A percentile compares a stretch with the other conserved stretches of the same genome.
Conservation (phyloP, 2,329 filamentous ascomycete species). For the Penicillium occitanis region DNA sequence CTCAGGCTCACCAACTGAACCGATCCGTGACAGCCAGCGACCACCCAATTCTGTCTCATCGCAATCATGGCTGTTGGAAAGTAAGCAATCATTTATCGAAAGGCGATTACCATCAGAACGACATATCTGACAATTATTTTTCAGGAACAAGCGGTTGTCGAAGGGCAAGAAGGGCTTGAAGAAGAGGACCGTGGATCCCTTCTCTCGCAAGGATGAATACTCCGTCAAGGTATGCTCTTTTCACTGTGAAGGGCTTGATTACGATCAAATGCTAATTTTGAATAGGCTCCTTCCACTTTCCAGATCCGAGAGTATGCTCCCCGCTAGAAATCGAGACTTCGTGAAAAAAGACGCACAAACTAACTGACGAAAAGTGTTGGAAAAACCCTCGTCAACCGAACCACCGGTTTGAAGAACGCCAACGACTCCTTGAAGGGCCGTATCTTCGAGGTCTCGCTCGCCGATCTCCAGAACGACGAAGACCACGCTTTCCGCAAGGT, state of each 20-base stretch:
- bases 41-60: conserved; percentile 42
- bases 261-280: background rate
- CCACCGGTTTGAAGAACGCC: conserved; percentile 99
- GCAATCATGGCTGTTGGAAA: conserved; percentile 83
- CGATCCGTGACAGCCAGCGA: conserved; percentile 29
- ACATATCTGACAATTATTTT: conserved; percentile 1
- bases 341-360: conserved; percentile 22
- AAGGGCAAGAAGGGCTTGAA: conserved; percentile 99
- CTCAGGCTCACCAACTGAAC: conserved; percentile 21
- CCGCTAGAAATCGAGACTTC: conserved; percentile 15
- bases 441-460: conserved; percentile 97
- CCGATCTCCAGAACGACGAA: conserved; percentile 99
- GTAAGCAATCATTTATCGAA: conserved; percentile 45
- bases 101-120: background rate
- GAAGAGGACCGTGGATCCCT: conserved; percentile 98
- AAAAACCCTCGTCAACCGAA: conserved; percentile 99
- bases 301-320: conserved; percentile 85
- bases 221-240: conserved; percentile 73
- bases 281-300: conserved; percentile 88
- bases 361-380: conserved; percentile 69
- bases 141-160: conserved; percentile 99
- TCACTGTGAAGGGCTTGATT: background rate
- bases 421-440: conserved; percentile 99
- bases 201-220: conserved; percentile 99
- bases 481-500: conserved; percentile 99